Conservation (phyloP, 1,139 yeast genomes). For the Suhomyces ambrosiae region DNA sequence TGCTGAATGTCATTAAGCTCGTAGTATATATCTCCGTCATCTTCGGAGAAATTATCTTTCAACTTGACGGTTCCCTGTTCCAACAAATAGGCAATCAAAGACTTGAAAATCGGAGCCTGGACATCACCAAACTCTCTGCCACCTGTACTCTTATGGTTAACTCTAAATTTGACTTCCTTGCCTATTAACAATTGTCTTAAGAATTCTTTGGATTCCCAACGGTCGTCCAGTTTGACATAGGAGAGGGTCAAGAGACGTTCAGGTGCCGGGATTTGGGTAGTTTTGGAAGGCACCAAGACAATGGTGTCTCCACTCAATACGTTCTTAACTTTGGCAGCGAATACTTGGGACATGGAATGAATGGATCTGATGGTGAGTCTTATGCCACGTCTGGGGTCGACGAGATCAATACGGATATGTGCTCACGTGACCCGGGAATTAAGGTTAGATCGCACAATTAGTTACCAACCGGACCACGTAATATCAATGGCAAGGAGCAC, state of each 20-base stretch:
- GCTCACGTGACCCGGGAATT: background rate
- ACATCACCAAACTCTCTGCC: slow-evolving; percentile 77
- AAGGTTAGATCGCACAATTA: background rate
- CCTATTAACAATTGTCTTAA: slow-evolving; percentile 69
- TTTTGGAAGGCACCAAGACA: slow-evolving; percentile 58
- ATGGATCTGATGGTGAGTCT: background rate
- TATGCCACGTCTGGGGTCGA: background rate
- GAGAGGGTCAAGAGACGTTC: slow-evolving; percentile 69
- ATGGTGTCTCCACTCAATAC: slow-evolving; percentile 78
- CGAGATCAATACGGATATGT: background rate
- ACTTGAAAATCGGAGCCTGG: slow-evolving; percentile 62
- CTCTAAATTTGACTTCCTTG: slow-evolving; percentile 63
- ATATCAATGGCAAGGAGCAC: slow-evolving; percentile 61
- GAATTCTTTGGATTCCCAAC: slow-evolving; percentile 62
- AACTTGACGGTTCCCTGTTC: slow-evolving; percentile 64
- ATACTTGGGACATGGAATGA: slow-evolving; percentile 20
- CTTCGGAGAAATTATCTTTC: slow-evolving; percentile 53
- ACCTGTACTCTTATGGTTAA: slow-evolving; percentile 50
- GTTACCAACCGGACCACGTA: too few relatives aligned
- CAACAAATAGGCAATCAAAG: slow-evolving; percentile 59
- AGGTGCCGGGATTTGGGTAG: slow-evolving; percentile 47
- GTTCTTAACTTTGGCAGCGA: slow-evolving; percentile 64
- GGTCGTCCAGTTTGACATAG: slow-evolving; percentile 56
- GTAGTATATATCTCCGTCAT: slow-evolving; percentile 36
- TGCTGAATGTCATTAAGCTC: slow-evolving; percentile 43